Base-by-base conservation (phyloP, 177 flowering plant genomes). In the Tripterygium wilfordii region DNA sequence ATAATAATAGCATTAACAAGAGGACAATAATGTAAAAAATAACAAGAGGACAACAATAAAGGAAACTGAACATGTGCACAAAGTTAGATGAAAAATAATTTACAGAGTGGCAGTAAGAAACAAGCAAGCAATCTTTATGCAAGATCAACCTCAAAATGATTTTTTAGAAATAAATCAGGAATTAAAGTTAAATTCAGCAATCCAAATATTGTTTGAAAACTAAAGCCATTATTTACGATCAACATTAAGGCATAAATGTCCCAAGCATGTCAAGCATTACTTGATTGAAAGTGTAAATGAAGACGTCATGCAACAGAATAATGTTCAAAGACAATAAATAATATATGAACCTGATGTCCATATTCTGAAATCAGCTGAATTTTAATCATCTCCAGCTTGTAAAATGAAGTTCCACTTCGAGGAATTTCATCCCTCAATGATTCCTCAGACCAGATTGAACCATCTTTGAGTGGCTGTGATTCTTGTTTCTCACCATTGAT, bases 311-410 rank as follows among this genome's bases (percentile, higher is more conserved):
- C 8, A 36, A 1, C 23, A 36, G 10, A 3, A 3, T 12, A n/a
- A 30, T 12, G 20, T 27, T 16, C 14, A 28, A 31, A 26, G 0
- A 32, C 25, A 53, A 17, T 2, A 27, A 28, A 17, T 27, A 25
- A 35, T 26, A 17, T 8, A 20, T 35, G 13, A 42, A 77, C 98
- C 78, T 75, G 85, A 53, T 67, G 56, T 46, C 88, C 96, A 60
- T 81, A 57, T 25, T 83, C 65, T 45, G 85, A 79, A 62, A 83
- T 62, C 18, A 88, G 60, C 55, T 79, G 85, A 56, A 91, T 73
- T 31, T 70, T 76, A 33, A 72, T 51, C 83, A 85, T 83, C 77
- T 91, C 98, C 63, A 91, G 62, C 76, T 74, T 87, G 75, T 85
- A 91, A 74, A 75, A 85, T 43, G 82, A 61, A 56, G 72, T 72